Base-by-base conservation (phyloP, 176 grass and related monocot species). In the Pontederia crassipes region DNA sequence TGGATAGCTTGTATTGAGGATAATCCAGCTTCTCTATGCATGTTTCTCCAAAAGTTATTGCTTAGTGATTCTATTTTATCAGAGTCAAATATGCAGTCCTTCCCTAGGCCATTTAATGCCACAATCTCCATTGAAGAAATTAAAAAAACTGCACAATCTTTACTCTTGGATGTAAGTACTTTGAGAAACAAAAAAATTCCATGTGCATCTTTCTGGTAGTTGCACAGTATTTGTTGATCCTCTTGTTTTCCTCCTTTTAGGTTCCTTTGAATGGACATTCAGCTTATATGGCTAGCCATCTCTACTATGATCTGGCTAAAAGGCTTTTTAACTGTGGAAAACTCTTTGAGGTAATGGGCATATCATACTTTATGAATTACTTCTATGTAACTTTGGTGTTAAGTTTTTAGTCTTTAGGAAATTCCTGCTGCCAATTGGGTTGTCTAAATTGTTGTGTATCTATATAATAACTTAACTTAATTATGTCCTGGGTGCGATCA, bases 301-400 rank as follows among this genome's bases (percentile, higher is more conserved):
- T 90, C 16, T 97, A 97, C 72, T 85, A 88, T 57, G 87, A 88
- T 82, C 82, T 91, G 59, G 82, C 92, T 49, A 78, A 91, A 77
- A 87, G 79, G 62, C 50, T 85, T 83, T 48, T 76, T 12, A 78
- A 70, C 46, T 71, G 67, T 49, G 92, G 92, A 74, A 65, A 74
- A 81, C 13, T 78, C 62, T 62, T 68, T 56, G 78, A 91, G 79
- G 92, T 90, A 82, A 75, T 69, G 56, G 68, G 2, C 57, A 53
- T 16, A 40, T 40, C 2, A 40, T 40, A 40, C 32, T 24, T 24
- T 24, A 24, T 24, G 20, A 24, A 24, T 24, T 24, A 24, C 20
- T 4, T 40, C 32, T 40, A 40, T 40, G 32, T 40, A 40, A 40
- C 32, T 40, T 40, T 7, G 32, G 32, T 40, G 2, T 40, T 40